Percentiles rank a stretch among this genome's conserved stretches.
These are phyloP conservation scores for Kuraishia piskuri DNA, from an alignment of 805 yeast genomes.

Conservation along the genomic window DNA sequence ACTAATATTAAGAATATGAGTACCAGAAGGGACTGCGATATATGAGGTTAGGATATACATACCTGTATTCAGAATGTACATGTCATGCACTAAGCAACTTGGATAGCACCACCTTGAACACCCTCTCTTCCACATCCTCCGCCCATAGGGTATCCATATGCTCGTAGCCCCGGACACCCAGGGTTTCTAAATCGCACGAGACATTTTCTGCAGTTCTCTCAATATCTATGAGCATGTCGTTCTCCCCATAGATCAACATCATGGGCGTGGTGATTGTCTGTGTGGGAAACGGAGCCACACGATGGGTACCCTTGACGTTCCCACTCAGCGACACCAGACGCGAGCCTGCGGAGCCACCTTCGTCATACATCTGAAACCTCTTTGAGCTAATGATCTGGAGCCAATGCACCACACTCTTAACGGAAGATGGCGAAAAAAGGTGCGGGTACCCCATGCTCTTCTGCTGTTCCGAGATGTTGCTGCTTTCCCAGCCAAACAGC, in stretches of 20 bases:
- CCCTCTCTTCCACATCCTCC: slow-evolving; percentile 41
- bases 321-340: slow-evolving; percentile 19
- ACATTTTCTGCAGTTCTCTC: slow-evolving; percentile 61
- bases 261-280: slow-evolving; percentile 66
- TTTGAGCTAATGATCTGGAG: slow-evolving; percentile 34
- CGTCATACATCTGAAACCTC: slow-evolving; percentile 48
- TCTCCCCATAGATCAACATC: slow-evolving; percentile 67
- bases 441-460: slow-evolving; percentile 42
- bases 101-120: slow-evolving; percentile 19
- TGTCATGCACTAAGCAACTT: background rate
- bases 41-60: background rate
- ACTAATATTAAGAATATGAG: background rate
- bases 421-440: slow-evolving; percentile 46
- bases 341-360: slow-evolving; percentile 25
- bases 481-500: slow-evolving; percentile 40
- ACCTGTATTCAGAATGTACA: background rate
- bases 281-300: slow-evolving; percentile 56
- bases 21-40: too few species aligned
- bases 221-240: slow-evolving; percentile 83
- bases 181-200: slow-evolving; percentile 32
- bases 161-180: slow-evolving; percentile 64
- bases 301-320: slow-evolving; percentile 25
- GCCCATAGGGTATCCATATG: slow-evolving; percentile 94
- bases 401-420: slow-evolving; percentile 45
- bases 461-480: slow-evolving; percentile 33